Percentiles rank a stretch among this genome's conserved stretches.
These are phyloP conservation scores for Phascolomyces articulosus DNA, from an alignment of 371 early-diverging fungal species.

Conservation along the genomic window DNA sequence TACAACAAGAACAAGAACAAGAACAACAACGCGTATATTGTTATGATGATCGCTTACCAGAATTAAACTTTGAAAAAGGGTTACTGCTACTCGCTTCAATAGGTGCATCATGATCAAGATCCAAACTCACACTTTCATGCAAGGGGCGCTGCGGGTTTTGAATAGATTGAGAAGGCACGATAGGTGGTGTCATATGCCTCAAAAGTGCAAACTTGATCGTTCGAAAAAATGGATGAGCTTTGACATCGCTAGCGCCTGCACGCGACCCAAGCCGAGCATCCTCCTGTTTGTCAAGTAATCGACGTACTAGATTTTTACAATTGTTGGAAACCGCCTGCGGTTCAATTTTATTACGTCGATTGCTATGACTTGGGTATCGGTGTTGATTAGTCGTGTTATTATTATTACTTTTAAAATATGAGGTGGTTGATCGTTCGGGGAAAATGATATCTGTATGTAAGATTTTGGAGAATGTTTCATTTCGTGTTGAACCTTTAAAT, in stretches of 20 bases:
- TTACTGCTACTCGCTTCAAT: conserved; percentile 21
- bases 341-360: conserved; percentile 9
- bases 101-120: conserved; percentile 41
- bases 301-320: conserved; percentile 80
- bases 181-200: conserved; percentile 88
- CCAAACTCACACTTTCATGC: conserved; percentile 65
- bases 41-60: no score
- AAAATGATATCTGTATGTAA: conserved; percentile 42
- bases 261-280: conserved; percentile 81
- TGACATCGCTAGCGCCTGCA: conserved; percentile 95
- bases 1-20: no score
- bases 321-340: conserved; percentile 32
- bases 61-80: conserved; percentile 68
- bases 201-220: conserved; percentile 91
- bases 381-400: conserved; percentile 3
- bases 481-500: conserved; percentile 89
- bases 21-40: no score
- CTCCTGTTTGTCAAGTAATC: conserved; percentile 87
- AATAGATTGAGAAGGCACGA: conserved; percentile 72
- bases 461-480: conserved; percentile 83
- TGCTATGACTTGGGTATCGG: not conserved
- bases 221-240: conserved; percentile 92
- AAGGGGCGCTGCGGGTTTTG: conserved; percentile 55
- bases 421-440: conserved; percentile 9
- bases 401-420: conserved; percentile 10